Conservation (phyloP, 2,329 filamentous ascomycete genomes). For the Botryotinia narcissicola region DNA sequence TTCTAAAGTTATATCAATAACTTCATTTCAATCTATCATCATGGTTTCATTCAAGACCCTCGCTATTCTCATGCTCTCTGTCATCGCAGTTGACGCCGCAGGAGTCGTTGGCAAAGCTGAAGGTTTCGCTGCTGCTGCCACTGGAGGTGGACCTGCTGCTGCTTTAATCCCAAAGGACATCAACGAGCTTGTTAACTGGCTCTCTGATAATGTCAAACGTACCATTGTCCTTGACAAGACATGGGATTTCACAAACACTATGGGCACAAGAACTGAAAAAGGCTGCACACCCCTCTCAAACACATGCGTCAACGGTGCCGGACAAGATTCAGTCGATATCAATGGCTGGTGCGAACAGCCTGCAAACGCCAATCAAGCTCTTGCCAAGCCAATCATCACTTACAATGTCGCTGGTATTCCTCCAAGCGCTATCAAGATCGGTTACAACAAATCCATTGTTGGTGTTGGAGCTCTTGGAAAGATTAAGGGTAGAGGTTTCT, state of each 20-base stretch:
- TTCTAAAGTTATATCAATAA: background rate
- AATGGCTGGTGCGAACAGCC: background rate
- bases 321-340: background rate
- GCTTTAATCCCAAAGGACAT: background rate
- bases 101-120: conserved; percentile 1
- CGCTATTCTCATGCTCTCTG: background rate
- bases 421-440: background rate
- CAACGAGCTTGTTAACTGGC: background rate
- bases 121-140: background rate
- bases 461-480: background rate
- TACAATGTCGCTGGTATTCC: background rate
- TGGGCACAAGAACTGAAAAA: background rate
- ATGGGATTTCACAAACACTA: background rate
- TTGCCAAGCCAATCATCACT: background rate
- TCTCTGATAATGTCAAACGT: background rate
- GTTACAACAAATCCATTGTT: background rate
- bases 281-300: background rate
- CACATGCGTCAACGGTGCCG: background rate
- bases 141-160: background rate
- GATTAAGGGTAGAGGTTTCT: conserved; percentile 8
- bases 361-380: background rate
- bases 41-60: background rate
- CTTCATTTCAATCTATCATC: background rate
- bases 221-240: background rate
- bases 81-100: background rate